Evolutionary conservation across 768 basidiomycete species (phyloP), one percentile per base, ranked within the genome.

Genomic region (Termitomyces eurrhizus): DNA sequence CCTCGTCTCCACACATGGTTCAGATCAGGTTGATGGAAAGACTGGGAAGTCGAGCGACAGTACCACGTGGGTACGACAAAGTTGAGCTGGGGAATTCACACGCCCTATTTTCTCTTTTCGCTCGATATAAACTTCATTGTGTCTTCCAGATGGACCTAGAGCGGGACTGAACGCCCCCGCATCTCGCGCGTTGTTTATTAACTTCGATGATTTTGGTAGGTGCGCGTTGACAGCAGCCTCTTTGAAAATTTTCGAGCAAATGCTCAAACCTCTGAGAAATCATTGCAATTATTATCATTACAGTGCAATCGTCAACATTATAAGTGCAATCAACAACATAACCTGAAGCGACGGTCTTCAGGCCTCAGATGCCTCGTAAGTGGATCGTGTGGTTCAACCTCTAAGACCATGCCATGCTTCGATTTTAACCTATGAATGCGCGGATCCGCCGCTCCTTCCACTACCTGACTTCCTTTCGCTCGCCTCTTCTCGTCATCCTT

Each of bases 371-470:
- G 24, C 21, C 33, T 39, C 26, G 16, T 1, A 16, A 29, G 16
- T 11, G 26, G 11, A 18, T 11, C 24, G 24, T 26, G 52, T 53
- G 37, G 29, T 54, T 32, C 9, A 29, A 41, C 18, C 24, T 29
- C 24, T 29, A 32, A 42, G 36, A 41, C 53, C 8, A 54, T 14
- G 13, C 39, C 13, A 18, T 3, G 44, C 64, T 68, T 68, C 68
- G 59, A 64, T 65, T 39, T 37, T 67, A 44, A 60, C 49, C 61
- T 52, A 32, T 35, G 46, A 33, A 35, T 7, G 56, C 35, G 67
- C 62, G 66, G 64, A 68, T 68, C 67, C 52, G 45, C 49, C 61
- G 59, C 52, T 58, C 29, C 67, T 66, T 68, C 65, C 50, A 62
- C 57, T 33, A 39, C 13, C 59, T 61, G 24, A 55, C 57, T 60